Evolutionary conservation across 2,329 filamentous ascomycete genomes (phyloP).

Genomic region (Trichophyton equinum): DNA sequence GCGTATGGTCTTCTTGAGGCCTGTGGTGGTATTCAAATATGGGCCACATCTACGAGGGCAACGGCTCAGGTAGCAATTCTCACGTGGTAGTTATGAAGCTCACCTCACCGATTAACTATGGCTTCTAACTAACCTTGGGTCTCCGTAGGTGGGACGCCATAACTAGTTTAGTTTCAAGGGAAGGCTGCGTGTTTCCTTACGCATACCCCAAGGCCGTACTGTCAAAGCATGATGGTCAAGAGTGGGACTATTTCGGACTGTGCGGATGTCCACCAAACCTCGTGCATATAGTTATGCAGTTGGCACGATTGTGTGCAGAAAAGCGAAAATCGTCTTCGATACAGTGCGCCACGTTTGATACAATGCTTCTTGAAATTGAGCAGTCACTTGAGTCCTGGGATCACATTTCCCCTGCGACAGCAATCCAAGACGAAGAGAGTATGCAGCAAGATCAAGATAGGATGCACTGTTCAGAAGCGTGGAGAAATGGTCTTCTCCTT

Average conservation of each 20-base stretch:
- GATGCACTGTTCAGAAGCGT: neutral
- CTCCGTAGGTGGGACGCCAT: neutral
- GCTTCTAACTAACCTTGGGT: neutral
- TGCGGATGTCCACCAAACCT: neutral
- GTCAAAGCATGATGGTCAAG: neutral
- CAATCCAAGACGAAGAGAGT: neutral
- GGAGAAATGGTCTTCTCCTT: neutral
- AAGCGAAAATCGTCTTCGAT: neutral
- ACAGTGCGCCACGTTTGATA: neutral
- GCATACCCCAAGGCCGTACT: neutral
- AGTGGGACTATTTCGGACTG: neutral
- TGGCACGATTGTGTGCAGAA: neutral
- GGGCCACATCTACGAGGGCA: neutral
- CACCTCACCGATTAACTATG: neutral
- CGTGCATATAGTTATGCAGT: neutral
- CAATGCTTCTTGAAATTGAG: neutral
- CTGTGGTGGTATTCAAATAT: neutral
- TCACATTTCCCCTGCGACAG: neutral
- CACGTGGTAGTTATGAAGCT: neutral
- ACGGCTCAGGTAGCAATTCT: neutral
- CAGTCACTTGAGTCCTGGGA: neutral
- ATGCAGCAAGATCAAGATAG: neutral
- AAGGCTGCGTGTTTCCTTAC: neutral
- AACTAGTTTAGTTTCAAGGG: neutral
- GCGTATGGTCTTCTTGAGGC: neutral